A percentile compares a stretch with the other conserved stretches of the same genome.
Conservation (phyloP, 1,139 yeast genomes). For the Yamadazyma buinensis region DNA sequence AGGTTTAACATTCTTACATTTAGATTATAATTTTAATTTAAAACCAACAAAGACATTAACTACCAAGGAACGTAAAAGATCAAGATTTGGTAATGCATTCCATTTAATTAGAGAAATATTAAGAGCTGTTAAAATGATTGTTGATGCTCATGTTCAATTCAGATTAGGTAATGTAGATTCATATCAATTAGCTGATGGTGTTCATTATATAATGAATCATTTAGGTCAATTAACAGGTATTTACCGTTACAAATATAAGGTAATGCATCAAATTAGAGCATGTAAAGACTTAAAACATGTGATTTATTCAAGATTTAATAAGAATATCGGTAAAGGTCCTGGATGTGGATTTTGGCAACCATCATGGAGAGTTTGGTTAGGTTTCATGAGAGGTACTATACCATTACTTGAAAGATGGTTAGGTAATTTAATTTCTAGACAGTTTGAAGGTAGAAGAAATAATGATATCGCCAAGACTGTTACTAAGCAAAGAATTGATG, state of each 20-base stretch:
- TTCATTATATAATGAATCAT: conserved; percentile 86
- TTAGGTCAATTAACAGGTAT: conserved; percentile 95
- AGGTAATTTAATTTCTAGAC: conserved; percentile 86
- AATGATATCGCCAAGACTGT: conserved; percentile 92
- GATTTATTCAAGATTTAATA: conserved; percentile 78
- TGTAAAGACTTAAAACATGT: conserved; percentile 94
- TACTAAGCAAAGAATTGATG: conserved; percentile 93
- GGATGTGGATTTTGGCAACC: conserved; percentile 99
- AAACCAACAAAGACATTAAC: conserved; percentile 96
- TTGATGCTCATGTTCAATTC: conserved; percentile 91
- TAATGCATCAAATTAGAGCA: conserved; percentile 96
- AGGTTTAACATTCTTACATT: conserved; percentile 87
- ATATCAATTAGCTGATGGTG: conserved; percentile 90
- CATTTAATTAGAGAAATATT: conserved; percentile 88
- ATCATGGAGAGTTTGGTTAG: conserved; percentile 96
- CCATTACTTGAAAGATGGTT: conserved; percentile 94
- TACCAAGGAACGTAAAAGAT: conserved; percentile 92
- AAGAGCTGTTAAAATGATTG: conserved; percentile 75
- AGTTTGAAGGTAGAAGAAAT: conserved; percentile 91
- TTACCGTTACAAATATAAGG: conserved; percentile 93
- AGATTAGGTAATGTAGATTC: conserved; percentile 90
- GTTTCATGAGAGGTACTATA: conserved; percentile 86
- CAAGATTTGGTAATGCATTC: conserved; percentile 95
- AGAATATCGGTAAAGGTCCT: conserved; percentile 89
- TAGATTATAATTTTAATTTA: conserved; percentile 92